Base-by-base conservation (phyloP, 2,329 filamentous ascomycete species). In the Passalora sequoiae region DNA sequence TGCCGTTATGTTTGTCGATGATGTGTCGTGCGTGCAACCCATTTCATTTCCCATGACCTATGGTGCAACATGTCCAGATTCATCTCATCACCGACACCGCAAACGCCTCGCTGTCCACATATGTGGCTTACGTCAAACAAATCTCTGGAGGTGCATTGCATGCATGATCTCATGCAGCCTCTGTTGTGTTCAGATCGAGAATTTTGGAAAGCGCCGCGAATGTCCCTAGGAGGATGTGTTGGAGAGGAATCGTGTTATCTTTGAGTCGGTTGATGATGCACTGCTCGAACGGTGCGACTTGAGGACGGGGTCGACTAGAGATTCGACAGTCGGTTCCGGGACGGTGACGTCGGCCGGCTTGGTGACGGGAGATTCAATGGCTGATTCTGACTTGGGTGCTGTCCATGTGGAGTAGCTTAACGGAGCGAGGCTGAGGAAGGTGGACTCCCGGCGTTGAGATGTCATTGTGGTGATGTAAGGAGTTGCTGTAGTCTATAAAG, bases 361-460 rank as follows among this genome's bases (percentile, higher is more conserved):
- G 8, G 36, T 35, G 13, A 31, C 15, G 5, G 41, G 36, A 6
- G 41, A 22, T 6, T 40, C 31, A 24, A 28, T 19, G 16, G 42
- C 21, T n/a, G 50, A 25, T 41, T 44, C 30, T n/a, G 38, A 27
- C 32, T 40, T 46, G 19, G 51, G 44, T 6, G 42, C 39, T 9
- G 38, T 43, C 43, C 45, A 51, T 24, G 44, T 46, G 20, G 50
- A 46, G 38, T 50, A 45, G 43, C 16, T 48, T 27, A 40, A 31
- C 12, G 51, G 51, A 15, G 44, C 38, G 13, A 55, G 46, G 44
- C 39, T 53, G 27, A 55, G 50, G 32, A 53, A 55, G 27, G 40
- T 50, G 10, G 52, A 52, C 25, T 46, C 38, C 30, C 52, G 45
- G 24, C 47, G 49, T 40, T 42, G 20, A 31, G 43, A 25, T 25